A percentile compares a stretch with the other conserved stretches of the same genome.
phyloP scores from a whole-genome alignment of 2,329 filamentous ascomycete genomes.

The Aulographum hederae region DNA sequence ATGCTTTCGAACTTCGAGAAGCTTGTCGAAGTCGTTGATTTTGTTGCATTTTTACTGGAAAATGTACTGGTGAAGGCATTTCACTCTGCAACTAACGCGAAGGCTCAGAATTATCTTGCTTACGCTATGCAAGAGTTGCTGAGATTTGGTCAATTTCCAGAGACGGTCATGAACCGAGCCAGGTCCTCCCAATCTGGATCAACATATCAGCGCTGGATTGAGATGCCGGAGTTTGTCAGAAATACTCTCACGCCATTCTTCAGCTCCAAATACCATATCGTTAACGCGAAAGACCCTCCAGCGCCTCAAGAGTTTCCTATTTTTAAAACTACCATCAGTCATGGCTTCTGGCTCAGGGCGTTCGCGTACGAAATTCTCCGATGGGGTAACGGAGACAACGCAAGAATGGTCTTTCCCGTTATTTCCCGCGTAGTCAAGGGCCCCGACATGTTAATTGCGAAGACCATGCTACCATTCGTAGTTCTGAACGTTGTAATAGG shows the following conservation, averaged over 20 bases:
- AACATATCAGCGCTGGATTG: slow-evolving; percentile 56
- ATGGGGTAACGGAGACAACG: slow-evolving; percentile 56
- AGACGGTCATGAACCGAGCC: slow-evolving; percentile 31
- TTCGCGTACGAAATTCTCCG: slow-evolving; percentile 71
- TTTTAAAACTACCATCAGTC: slow-evolving; percentile 48
- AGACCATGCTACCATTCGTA: slow-evolving; percentile 77
- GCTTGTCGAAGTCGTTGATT: slow-evolving; percentile 63
- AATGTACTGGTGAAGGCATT: slow-evolving; percentile 84
- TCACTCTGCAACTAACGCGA: slow-evolving; percentile 72
- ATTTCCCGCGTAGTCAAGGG: slow-evolving; percentile 67
- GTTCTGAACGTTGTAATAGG: slow-evolving; percentile 69
- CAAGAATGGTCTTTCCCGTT: slow-evolving; percentile 61
- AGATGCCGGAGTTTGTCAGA: slow-evolving; percentile 57
- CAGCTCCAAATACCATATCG: slow-evolving; percentile 60
- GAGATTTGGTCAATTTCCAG: slow-evolving; percentile 51
- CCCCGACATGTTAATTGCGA: slow-evolving; percentile 70
- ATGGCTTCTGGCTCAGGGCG: slow-evolving; percentile 63
- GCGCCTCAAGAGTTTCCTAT: slow-evolving; percentile 46
- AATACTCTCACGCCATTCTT: slow-evolving; percentile 80
- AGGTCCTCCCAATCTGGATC: slow-evolving; percentile 37
- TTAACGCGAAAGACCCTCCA: slow-evolving; percentile 1
- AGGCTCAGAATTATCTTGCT: slow-evolving; percentile 76
- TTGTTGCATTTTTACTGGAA: slow-evolving; percentile 69
- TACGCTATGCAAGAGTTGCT: slow-evolving; percentile 90
- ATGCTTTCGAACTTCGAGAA: slow-evolving; percentile 74